Conservation (phyloP, 1,284 basidiomycete species). For the Heterobasidion parviporum region DNA sequence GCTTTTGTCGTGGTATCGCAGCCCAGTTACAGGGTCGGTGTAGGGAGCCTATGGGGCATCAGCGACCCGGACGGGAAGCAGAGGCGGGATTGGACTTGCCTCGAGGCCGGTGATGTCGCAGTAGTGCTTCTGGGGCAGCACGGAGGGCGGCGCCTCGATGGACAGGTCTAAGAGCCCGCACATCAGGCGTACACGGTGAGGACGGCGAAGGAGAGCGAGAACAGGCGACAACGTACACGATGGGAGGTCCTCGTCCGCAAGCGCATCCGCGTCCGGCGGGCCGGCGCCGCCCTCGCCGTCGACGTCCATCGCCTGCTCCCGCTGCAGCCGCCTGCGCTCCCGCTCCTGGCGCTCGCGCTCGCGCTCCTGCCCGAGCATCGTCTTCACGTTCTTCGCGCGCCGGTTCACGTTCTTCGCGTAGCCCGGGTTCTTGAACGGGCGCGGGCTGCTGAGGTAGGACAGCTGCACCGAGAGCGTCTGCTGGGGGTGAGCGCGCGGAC, state of each 20-base stretch:
- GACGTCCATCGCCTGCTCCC: conserved; percentile 37
- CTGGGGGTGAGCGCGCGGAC: not conserved
- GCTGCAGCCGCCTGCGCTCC: conserved; percentile 41
- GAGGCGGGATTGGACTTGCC: conserved; percentile 26
- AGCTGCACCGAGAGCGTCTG: conserved; percentile 63
- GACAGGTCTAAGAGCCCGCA: conserved; percentile 51
- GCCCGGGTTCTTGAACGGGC: conserved; percentile 68
- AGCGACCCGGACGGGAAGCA: not conserved
- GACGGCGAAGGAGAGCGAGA: not conserved
- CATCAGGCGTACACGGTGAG: not conserved
- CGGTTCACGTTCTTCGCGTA: conserved; percentile 63
- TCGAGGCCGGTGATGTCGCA: conserved; percentile 87
- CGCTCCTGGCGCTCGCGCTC: conserved; percentile 62
- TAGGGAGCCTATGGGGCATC: conserved; percentile 57
- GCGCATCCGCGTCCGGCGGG: conserved; percentile 9
- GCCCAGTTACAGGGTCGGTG: conserved; percentile 74
- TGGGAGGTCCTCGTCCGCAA: conserved; percentile 49
- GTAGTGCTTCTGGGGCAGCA: conserved; percentile 71
- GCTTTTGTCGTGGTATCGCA: conserved; percentile 82
- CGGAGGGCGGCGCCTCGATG: conserved; percentile 80
- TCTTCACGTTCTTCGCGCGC: conserved; percentile 69
- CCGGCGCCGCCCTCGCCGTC: conserved; percentile 17
- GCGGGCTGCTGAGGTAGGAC: conserved; percentile 57
- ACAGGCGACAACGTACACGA: conserved; percentile 43
- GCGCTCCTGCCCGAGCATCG: conserved; percentile 65